A percentile compares a stretch with the other conserved stretches of the same genome.
Evolutionary conservation across 1,139 yeast species (phyloP).

Genomic region (Magnusiomyces ingens): DNA sequence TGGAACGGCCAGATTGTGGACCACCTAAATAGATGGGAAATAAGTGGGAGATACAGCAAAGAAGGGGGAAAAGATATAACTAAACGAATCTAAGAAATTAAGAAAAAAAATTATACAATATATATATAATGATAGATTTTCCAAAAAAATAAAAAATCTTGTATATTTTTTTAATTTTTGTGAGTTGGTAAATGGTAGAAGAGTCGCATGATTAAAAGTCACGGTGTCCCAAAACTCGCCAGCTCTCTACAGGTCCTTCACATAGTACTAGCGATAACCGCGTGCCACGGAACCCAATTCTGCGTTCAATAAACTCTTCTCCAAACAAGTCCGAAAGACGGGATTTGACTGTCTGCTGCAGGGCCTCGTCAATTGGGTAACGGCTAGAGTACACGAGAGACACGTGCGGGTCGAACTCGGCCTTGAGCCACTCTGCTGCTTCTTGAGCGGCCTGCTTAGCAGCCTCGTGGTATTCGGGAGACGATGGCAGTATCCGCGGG

Average conservation of each 20-base stretch:
- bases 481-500: neutral
- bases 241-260: slow-evolving; percentile 67
- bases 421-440: slow-evolving; percentile 47
- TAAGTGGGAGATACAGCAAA: neutral
- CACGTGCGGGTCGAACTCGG: slow-evolving; percentile 65
- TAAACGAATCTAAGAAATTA: neutral
- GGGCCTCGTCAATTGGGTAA: slow-evolving; percentile 64
- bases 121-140: neutral
- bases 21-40: slow-evolving; percentile 44
- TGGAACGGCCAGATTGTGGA: slow-evolving; percentile 94
- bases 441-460: slow-evolving; percentile 25
- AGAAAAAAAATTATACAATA: neutral
- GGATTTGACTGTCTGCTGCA: slow-evolving; percentile 60
- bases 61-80: neutral
- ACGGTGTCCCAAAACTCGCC: slow-evolving; percentile 56
- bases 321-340: slow-evolving; percentile 63
- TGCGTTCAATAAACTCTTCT: slow-evolving; percentile 38
- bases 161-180: no score
- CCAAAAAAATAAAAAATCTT: neutral
- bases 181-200: no score
- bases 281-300: slow-evolving; percentile 57
- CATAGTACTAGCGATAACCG: slow-evolving; percentile 62
- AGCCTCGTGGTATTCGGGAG: slow-evolving; percentile 2
- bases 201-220: slow-evolving; percentile 19
- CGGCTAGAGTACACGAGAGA: slow-evolving; percentile 63